Conservation (phyloP, 805 yeast genomes). For the baker's yeast (Saccharomyces cerevisiae) region DNA sequence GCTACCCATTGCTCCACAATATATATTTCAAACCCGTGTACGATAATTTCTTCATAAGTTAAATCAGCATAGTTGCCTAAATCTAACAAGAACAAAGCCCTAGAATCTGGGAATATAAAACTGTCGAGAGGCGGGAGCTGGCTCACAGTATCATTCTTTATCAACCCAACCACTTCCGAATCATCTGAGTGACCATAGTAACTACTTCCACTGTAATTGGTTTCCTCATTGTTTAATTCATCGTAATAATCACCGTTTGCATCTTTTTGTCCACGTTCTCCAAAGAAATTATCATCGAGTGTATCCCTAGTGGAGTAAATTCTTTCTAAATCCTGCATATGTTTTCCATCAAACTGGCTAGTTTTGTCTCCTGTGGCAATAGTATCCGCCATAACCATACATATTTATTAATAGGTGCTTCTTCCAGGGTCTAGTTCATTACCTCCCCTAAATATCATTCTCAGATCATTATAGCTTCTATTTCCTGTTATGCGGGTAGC, state of each 20-base stretch:
- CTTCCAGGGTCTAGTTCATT: background rate
- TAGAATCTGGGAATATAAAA: slow-evolving; percentile 47
- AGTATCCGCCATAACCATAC: background rate
- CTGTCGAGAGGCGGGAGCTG: slow-evolving; percentile 10
- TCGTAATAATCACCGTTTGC: background rate
- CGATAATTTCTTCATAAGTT: slow-evolving; percentile 38
- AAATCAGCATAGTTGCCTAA: slow-evolving; percentile 35
- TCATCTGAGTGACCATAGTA: background rate
- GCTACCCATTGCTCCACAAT: slow-evolving; percentile 93
- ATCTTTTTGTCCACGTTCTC: background rate
- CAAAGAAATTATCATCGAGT: background rate
- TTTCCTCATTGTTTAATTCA: background rate
- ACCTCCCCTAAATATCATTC: background rate
- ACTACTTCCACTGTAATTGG: background rate
- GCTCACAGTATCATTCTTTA: background rate
- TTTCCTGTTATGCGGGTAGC: background rate
- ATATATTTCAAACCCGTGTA: slow-evolving; percentile 79
- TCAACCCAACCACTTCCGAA: background rate
- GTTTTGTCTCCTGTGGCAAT: background rate
- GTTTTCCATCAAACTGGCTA: background rate
- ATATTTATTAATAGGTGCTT: background rate
- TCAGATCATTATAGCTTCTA: background rate
- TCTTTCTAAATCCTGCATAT: background rate
- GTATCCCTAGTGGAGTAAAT: background rate
- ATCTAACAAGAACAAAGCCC: slow-evolving; percentile 42